A percentile compares a stretch with the other conserved stretches of the same genome.
Conservation (phyloP, 495 filamentous ascomycete species). For the Cairneyella variabilis region DNA sequence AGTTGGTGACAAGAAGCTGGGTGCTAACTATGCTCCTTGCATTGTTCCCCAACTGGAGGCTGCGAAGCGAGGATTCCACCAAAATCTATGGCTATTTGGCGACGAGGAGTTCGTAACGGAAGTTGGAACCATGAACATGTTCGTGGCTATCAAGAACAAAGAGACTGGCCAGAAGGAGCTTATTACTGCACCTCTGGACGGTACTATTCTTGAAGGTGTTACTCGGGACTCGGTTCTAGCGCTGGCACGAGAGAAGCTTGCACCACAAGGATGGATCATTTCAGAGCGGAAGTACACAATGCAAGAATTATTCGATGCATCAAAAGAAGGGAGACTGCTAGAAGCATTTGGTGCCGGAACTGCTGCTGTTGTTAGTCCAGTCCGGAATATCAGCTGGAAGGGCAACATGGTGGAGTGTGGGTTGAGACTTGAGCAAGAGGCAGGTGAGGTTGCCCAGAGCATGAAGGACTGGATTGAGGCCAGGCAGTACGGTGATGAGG, state of each 20-base stretch:
- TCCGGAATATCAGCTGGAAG: conserved; percentile 81
- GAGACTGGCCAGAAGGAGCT: conserved; percentile 85
- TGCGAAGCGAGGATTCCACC: conserved; percentile 85
- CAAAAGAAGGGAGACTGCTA: conserved; percentile 77
- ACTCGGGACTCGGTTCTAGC: conserved; percentile 82
- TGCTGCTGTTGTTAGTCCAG: conserved; percentile 78
- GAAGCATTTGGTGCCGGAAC: conserved; percentile 95
- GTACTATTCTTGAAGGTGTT: conserved; percentile 95
- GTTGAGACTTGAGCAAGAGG: conserved; percentile 71
- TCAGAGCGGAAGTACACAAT: conserved; percentile 88
- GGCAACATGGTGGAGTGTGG: conserved; percentile 76
- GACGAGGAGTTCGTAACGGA: conserved; percentile 93
- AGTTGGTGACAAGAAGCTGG: conserved; percentile 95
- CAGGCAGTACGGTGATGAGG: conserved; percentile 90
- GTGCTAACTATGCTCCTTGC: conserved; percentile 96
- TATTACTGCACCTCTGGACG: conserved; percentile 87
- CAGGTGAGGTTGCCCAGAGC: conserved; percentile 73
- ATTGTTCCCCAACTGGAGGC: conserved; percentile 91
- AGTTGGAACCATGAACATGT: conserved; percentile 98
- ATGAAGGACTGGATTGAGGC: conserved; percentile 97
- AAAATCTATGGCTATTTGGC: conserved; percentile 96
- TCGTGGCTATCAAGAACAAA: conserved; percentile 74
- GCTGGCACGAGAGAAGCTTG: conserved; percentile 78
- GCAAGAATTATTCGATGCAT: conserved; percentile 72
- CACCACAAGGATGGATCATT: conserved; percentile 82